These are phyloP conservation scores for Fusarium veterinarium DNA, from an alignment of 2,329 filamentous ascomycete genomes.

Conservation along the genomic window DNA sequence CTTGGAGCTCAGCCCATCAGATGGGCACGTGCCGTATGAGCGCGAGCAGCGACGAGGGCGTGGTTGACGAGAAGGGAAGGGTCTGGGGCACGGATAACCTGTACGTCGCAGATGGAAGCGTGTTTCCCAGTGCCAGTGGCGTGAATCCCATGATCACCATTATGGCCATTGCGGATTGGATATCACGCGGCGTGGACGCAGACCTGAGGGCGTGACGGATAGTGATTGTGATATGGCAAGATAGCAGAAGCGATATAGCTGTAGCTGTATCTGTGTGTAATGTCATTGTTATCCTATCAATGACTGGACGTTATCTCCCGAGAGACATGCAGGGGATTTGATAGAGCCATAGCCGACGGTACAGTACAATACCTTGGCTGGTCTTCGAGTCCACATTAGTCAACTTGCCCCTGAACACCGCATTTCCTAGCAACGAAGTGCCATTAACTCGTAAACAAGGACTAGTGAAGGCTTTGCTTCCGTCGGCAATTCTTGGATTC, in stretches of 20 bases:
- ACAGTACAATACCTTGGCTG: neutral
- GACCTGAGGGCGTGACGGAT: conserved; percentile 51
- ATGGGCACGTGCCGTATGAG: conserved; percentile 85
- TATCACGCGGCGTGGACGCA: conserved; percentile 66
- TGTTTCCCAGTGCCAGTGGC: conserved; percentile 80
- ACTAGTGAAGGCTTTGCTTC: conserved; percentile 1
- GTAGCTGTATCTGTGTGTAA: conserved; percentile 13
- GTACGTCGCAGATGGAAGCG: conserved; percentile 79
- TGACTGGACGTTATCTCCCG: conserved; percentile 16
- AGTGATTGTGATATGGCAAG: neutral
- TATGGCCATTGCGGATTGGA: conserved; percentile 77
- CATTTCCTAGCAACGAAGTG: conserved; percentile 24
- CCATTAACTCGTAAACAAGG: conserved; percentile 17
- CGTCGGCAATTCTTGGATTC: conserved; percentile 27
- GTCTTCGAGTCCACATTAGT: conserved; percentile 8
- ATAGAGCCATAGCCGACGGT: conserved; percentile 8
- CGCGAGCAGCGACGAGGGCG: conserved; percentile 60
- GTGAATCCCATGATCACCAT: conserved; percentile 86
- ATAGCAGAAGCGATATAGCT: conserved; percentile 9
- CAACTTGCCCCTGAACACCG: conserved; percentile 21
- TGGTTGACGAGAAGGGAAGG: conserved; percentile 67
- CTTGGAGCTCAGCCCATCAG: conserved; percentile 80
- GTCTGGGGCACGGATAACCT: conserved; percentile 75
- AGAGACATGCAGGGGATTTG: conserved; percentile 17
- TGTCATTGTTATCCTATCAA: conserved; percentile 25